Evolutionary conservation across 805 yeast species (phyloP).

Genomic region (Tetrapisispora arboricola): DNA sequence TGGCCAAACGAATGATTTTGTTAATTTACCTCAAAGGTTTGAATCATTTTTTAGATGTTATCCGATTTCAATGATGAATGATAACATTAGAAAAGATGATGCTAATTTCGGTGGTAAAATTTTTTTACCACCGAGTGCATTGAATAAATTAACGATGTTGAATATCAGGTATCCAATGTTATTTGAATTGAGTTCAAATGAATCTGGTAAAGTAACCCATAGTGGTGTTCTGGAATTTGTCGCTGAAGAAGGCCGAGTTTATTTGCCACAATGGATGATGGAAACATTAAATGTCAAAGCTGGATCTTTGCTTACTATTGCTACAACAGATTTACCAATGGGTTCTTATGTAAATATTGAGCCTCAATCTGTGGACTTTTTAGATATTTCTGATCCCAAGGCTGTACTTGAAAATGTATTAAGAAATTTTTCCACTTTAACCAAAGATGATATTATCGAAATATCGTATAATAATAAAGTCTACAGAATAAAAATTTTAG

Average conservation of each 20-base stretch:
- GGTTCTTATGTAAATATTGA: conserved; percentile 88
- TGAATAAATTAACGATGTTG: conserved; percentile 77
- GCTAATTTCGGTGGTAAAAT: conserved; percentile 94
- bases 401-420: conserved; percentile 92
- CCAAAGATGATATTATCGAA: conserved; percentile 76
- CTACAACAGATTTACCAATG: conserved; percentile 67
- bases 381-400: conserved; percentile 90
- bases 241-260: conserved; percentile 94
- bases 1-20: conserved; percentile 16
- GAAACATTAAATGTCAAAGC: conserved; percentile 58
- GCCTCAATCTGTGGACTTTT: conserved; percentile 88
- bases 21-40: conserved; percentile 38
- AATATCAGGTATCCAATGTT: conserved; percentile 95
- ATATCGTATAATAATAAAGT: conserved; percentile 70
- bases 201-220: conserved; percentile 52
- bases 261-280: conserved; percentile 97
- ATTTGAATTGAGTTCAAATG: conserved; percentile 67
- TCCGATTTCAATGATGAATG: conserved; percentile 87
- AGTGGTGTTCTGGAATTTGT: conserved; percentile 93
- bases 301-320: conserved; percentile 70
- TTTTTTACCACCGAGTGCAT: conserved; percentile 86
- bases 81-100: conserved; percentile 54
- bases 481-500: conserved; percentile 74
- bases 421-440: conserved; percentile 79
- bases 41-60: conserved; percentile 88